Evolutionary conservation across 1,139 yeast genomes (phyloP), one percentile per base, ranked within the genome.

Genomic region (Taphrina confusa): DNA sequence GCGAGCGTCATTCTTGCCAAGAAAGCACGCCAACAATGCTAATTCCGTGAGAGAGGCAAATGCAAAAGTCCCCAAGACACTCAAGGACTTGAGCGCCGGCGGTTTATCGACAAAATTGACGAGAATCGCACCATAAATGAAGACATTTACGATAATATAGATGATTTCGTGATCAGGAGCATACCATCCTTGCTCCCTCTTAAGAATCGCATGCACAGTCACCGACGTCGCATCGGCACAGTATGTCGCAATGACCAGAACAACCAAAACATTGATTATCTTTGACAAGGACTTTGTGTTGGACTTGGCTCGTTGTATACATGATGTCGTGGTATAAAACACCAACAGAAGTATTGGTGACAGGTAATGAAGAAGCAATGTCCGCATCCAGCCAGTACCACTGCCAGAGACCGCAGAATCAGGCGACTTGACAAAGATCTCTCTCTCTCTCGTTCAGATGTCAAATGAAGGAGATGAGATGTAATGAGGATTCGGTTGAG

Each of bases 51-150:
- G 28, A 4, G 51, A 16, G 3, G 52, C 52, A 20, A 56, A 4
- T n/a, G 44, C 3, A 5, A 45, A 56, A 1, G 44, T 46, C 4
- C 60, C 60, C 33, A 46, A 22, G 4, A 45, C 47, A 14, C 52
- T 27, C 30, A 46, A 16, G 4, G 52, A 37, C 14, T 25, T 36
- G 25, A 46, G 27, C 12, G 27, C 47, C 11, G 54, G 60, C 11
- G 60, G 54, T 23, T 45, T 46, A 27, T 45, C 60, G 36, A 46
- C 60, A 8, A 56, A 30, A 18, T 30, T 34, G 39, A 46, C 52
- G n/a, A 56, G 54, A 28, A 56, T 22, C 4, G 45, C 54, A 9
- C 54, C 60, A 22, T 46, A 45, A 40, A 56, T 36, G 39, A 56
- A 56, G 39, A 46, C 33, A 6, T 20, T 36, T 14, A 49, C 44